Evolutionary conservation across 768 basidiomycete genomes (phyloP).

Genomic region (Suillus clintonianus): DNA sequence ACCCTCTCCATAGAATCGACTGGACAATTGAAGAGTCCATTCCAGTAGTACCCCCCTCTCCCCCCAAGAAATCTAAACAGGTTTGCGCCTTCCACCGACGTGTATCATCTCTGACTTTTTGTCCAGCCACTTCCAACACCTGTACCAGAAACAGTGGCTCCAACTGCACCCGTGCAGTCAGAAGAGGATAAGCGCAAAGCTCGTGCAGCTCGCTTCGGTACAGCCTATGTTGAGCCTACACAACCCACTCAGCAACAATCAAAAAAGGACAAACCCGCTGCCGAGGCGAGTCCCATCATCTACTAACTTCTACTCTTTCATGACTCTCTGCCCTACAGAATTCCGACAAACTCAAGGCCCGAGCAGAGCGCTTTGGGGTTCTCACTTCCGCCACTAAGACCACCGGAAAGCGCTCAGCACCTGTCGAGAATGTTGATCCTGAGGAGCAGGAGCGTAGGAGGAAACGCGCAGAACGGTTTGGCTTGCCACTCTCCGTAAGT

Average conservation of each 20-base stretch:
- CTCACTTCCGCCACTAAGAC: constrained; percentile 14
- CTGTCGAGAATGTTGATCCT: constrained; percentile 47
- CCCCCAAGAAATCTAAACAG: constrained; percentile 3
- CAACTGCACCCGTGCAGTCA: background rate
- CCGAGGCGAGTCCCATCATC: background rate
- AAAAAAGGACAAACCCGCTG: constrained; percentile 21
- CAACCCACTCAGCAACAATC: constrained; percentile 27
- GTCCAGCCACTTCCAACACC: constrained; percentile 7
- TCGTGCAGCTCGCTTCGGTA: constrained; percentile 72
- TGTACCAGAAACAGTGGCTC: background rate
- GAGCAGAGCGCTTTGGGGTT: constrained; percentile 58
- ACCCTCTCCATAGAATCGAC: constrained; percentile 37
- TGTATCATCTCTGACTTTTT: constrained; percentile 2
- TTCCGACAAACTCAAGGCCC: constrained; percentile 48
- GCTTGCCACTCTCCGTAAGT: constrained; percentile 19
- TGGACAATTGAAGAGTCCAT: constrained; percentile 39
- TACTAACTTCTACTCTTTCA: background rate
- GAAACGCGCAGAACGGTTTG: constrained; percentile 70
- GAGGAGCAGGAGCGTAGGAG: constrained; percentile 60
- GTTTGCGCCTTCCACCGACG: background rate
- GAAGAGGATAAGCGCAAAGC: constrained; percentile 60
- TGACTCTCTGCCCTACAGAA: constrained; percentile 36
- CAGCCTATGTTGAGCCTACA: constrained; percentile 53
- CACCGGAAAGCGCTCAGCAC: constrained; percentile 34
- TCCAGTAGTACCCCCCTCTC: constrained; percentile 12